phyloP scores from a whole-genome alignment of 192 early-diverging fungal species.

The Phlyctochytrium planicorne region DNA sequence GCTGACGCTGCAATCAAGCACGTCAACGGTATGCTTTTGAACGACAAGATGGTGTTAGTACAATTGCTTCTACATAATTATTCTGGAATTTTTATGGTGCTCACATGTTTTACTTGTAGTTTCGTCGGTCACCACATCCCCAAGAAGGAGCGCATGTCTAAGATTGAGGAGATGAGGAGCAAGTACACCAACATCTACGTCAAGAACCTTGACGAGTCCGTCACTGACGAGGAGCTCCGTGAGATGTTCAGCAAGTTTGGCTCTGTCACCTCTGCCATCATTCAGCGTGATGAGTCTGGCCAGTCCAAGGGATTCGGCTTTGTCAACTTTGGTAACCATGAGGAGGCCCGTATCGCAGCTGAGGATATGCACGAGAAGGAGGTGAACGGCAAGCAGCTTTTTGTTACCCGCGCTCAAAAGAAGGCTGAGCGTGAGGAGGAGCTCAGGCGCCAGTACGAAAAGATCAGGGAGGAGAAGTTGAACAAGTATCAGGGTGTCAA shows the following conservation, averaged over 20 bases:
- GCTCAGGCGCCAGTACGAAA: slow-evolving; percentile 93
- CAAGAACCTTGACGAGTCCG: slow-evolving; percentile 86
- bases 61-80: no score
- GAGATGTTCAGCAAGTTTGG: slow-evolving; percentile 81
- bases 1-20: slow-evolving; percentile 94
- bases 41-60: slow-evolving; percentile 91
- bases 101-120: slow-evolving; percentile 25
- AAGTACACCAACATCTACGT: slow-evolving; percentile 99
- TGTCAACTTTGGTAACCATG: slow-evolving; percentile 93
- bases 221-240: slow-evolving; percentile 76
- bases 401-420: slow-evolving; percentile 98
- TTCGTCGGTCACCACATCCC: slow-evolving; percentile 92
- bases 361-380: slow-evolving; percentile 94
- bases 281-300: slow-evolving; percentile 77
- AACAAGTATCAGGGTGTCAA: slow-evolving; percentile 99
- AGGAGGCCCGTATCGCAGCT: slow-evolving; percentile 83
- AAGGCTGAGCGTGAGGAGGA: slow-evolving; percentile 97
- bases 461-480: slow-evolving; percentile 90
- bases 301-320: slow-evolving; percentile 94
- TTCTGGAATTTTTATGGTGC: slow-evolving; percentile 4
- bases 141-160: slow-evolving; percentile 87
- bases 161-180: slow-evolving; percentile 81
- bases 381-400: slow-evolving; percentile 85
- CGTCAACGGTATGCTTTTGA: slow-evolving; percentile 99
- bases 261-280: slow-evolving; percentile 75